Percentiles rank a stretch among this genome's conserved stretches.
These are phyloP conservation scores for Diospyros lotus DNA, from an alignment of 148 eudicot species.

Conservation along the genomic window DNA sequence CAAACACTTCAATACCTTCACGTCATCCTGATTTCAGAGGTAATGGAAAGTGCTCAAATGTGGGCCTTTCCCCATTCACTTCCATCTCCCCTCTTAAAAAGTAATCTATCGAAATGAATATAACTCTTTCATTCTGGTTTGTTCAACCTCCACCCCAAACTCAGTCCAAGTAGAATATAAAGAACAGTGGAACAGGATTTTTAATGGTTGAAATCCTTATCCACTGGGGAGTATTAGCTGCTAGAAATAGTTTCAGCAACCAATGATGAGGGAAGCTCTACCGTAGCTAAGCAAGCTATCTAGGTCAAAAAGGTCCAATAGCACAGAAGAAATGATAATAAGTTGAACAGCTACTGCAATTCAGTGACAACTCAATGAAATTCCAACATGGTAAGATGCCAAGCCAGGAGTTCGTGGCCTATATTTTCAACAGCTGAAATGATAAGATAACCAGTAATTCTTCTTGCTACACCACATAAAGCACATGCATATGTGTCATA, in stretches of 20 bases:
- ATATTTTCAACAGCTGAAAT: neutral
- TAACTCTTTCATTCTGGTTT: too few relatives aligned
- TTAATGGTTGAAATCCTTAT: neutral
- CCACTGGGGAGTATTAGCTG: neutral
- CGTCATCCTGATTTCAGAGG: too few relatives aligned
- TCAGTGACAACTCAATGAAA: neutral
- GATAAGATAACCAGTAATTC: neutral
- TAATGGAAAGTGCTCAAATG: too few relatives aligned
- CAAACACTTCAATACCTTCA: too few relatives aligned
- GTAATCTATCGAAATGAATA: too few relatives aligned
- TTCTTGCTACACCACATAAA: neutral
- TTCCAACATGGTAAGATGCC: neutral
- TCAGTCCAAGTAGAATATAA: too few relatives aligned
- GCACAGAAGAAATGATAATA: neutral
- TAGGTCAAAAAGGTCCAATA: slow-evolving; percentile 2
- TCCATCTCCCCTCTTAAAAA: too few relatives aligned
- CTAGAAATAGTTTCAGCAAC: neutral
- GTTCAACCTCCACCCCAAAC: too few relatives aligned
- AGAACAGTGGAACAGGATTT: neutral
- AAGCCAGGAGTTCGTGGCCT: neutral
- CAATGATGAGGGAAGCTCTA: neutral
- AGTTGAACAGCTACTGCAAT: neutral
- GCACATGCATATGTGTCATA: too few relatives aligned
- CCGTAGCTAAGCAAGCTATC: neutral
- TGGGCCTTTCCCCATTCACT: too few relatives aligned